phyloP scores from a whole-genome alignment of 208 protist species.

The Trichomonas tenax region DNA sequence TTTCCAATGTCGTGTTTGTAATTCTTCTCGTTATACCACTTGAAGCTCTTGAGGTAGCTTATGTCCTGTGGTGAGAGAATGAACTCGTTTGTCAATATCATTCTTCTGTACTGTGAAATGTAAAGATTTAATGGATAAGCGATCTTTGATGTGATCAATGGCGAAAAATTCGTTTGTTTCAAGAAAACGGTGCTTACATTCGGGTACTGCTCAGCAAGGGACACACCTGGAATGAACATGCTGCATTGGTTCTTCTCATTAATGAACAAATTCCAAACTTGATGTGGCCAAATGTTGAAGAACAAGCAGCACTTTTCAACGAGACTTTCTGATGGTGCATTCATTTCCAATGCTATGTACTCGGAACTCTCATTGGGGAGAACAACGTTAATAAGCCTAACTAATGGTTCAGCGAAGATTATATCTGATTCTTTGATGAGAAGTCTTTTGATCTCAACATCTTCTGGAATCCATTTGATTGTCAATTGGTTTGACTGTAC shows the following conservation, averaged over 20 bases:
- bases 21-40: background rate
- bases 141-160: background rate
- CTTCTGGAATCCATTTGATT: background rate
- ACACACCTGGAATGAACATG: background rate
- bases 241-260: background rate
- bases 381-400: background rate
- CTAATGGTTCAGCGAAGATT: background rate
- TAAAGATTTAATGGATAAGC: background rate
- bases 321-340: background rate
- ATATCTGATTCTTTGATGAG: background rate
- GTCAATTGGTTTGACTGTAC: background rate
- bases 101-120: background rate
- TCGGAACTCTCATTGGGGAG: background rate
- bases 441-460: background rate
- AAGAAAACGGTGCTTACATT: background rate
- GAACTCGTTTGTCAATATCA: background rate
- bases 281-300: background rate
- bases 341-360: background rate
- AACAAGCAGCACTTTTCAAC: background rate
- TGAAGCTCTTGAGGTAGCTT: background rate
- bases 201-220: background rate
- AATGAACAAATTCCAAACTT: background rate
- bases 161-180: background rate
- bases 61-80: background rate
- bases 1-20: background rate